A percentile compares a stretch with the other conserved stretches of the same genome.
phyloP scores from a whole-genome alignment of 108 stramenopile species.

The Craspedostauros australis region DNA sequence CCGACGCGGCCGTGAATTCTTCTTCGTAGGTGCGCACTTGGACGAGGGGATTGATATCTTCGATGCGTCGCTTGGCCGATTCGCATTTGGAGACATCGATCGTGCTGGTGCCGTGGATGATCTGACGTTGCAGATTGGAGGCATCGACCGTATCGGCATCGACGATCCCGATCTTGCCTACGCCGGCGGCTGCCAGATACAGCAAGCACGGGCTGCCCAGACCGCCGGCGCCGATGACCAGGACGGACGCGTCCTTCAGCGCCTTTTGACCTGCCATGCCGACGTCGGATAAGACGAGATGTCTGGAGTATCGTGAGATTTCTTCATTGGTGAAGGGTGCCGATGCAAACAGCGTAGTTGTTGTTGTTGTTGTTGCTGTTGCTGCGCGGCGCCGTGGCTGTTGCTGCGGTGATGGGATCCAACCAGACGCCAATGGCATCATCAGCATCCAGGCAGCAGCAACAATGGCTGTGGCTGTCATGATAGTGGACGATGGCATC shows the following conservation, averaged over 20 bases:
- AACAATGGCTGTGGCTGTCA: too few species aligned
- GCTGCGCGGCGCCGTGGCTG: too few species aligned
- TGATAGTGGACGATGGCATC: too few species aligned
- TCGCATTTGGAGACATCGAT: slow-evolving; percentile 77
- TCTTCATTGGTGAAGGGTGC: slow-evolving; percentile 46
- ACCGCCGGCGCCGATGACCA: slow-evolving; percentile 95
- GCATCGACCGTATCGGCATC: slow-evolving; percentile 91
- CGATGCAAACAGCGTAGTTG: too few species aligned
- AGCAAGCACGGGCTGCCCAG: slow-evolving; percentile 86
- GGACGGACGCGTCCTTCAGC: slow-evolving; percentile 71
- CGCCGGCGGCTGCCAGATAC: slow-evolving; percentile 95
- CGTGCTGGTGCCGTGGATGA: slow-evolving; percentile 83
- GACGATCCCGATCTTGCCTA: slow-evolving; percentile 86
- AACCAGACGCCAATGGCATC: too few species aligned
- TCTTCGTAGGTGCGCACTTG: slow-evolving; percentile 59
- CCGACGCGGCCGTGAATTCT: slow-evolving; percentile 76
- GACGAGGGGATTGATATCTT: slow-evolving; percentile 81
- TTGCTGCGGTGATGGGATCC: too few species aligned
- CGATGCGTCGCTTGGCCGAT: slow-evolving; percentile 62
- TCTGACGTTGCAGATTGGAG: slow-evolving; percentile 94
- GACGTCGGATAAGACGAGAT: slow-evolving; percentile 81
- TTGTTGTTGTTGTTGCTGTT: too few species aligned
- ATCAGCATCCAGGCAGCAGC: too few species aligned
- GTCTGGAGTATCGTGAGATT: slow-evolving; percentile 87
- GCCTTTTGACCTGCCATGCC: slow-evolving; percentile 69